phyloP scores from a whole-genome alignment of 306 rosid genomes.

The Urtica urens region DNA sequence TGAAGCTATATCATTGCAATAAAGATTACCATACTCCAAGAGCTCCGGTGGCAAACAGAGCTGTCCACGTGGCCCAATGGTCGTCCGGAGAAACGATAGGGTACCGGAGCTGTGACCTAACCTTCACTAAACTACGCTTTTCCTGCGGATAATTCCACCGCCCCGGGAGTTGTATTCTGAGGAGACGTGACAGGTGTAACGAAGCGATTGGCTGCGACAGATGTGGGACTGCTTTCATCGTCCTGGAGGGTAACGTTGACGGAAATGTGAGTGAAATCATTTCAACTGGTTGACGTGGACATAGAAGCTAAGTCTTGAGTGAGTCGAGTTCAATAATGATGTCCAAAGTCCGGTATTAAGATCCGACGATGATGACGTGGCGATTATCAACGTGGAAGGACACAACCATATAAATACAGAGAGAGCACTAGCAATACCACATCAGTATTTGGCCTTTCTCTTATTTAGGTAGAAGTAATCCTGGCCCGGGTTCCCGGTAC shows the following conservation, averaged over 20 bases:
- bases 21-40: slow-evolving; percentile 33
- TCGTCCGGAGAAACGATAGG: slow-evolving; percentile 34
- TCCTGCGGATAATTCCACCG: not conserved
- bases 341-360: too few relatives aligned
- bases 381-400: too few relatives aligned
- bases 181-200: slow-evolving; percentile 2
- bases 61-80: slow-evolving; percentile 35
- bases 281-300: not conserved
- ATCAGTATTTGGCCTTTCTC: too few relatives aligned
- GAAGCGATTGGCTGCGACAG: slow-evolving; percentile 8
- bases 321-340: too few relatives aligned
- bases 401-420: too few relatives aligned
- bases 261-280: slow-evolving; percentile 18
- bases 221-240: not conserved
- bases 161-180: not conserved
- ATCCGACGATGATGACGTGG: too few relatives aligned
- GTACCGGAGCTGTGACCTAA: slow-evolving; percentile 19
- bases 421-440: too few relatives aligned
- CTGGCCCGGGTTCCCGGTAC: too few relatives aligned
- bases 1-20: too few relatives aligned
- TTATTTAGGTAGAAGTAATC: too few relatives aligned
- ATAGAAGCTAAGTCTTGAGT: too few relatives aligned
- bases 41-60: slow-evolving; percentile 29
- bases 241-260: not conserved
- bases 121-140: slow-evolving; percentile 1